A percentile compares a stretch with the other conserved stretches of the same genome.
phyloP scores from a whole-genome alignment of 140 eudicot genomes.

The Cichorium intybus region DNA sequence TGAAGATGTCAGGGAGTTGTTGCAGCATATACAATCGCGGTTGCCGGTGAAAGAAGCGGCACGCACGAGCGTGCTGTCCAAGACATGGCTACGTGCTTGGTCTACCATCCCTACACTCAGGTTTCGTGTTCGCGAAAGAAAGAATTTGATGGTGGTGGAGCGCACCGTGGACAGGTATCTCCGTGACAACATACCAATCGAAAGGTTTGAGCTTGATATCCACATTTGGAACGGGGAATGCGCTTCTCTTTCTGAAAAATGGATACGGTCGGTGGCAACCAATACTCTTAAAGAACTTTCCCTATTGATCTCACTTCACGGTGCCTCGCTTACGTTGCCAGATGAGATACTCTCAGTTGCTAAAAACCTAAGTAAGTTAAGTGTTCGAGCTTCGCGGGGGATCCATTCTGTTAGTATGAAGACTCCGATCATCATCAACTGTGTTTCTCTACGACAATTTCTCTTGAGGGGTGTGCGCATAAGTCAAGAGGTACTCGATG shows the following conservation, averaged over 20 bases:
- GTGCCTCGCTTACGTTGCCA: neutral
- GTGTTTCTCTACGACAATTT: conserved; percentile 5
- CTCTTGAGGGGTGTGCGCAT: neutral
- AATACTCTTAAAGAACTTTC: neutral
- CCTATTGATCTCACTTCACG: neutral
- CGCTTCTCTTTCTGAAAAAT: neutral
- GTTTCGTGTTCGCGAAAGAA: neutral
- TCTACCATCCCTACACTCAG: conserved; percentile 4
- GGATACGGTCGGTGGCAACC: neutral
- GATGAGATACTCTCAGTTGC: neutral
- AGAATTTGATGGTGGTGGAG: neutral
- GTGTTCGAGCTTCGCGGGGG: neutral
- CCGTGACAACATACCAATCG: neutral
- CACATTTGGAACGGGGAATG: neutral
- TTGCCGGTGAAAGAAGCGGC: neutral
- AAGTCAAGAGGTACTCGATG: neutral
- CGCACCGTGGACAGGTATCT: neutral
- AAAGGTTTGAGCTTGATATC: neutral
- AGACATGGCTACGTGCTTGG: conserved; percentile 5
- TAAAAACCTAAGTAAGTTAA: neutral
- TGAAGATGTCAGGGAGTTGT: neutral
- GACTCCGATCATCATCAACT: neutral
- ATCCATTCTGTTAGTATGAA: neutral
- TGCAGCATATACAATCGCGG: neutral
- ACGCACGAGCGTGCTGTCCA: neutral